A percentile compares a stretch with the other conserved stretches of the same genome.
These are phyloP conservation scores for Didymella exigua DNA, from an alignment of 2,329 filamentous ascomycete genomes.

Conservation along the genomic window DNA sequence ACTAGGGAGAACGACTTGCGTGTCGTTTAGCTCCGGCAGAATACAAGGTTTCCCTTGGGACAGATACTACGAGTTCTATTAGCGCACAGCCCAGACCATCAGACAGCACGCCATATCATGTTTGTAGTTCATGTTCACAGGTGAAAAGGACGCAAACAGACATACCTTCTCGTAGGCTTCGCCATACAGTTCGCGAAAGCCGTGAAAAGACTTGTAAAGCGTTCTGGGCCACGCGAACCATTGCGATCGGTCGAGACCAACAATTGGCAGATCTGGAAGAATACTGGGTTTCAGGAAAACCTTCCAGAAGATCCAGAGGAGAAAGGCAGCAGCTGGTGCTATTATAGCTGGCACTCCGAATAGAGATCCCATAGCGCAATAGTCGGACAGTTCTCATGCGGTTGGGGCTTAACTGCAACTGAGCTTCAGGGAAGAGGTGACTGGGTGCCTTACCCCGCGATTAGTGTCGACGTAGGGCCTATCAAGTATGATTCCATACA, in stretches of 20 bases:
- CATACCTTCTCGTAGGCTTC: neutral
- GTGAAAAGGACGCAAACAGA: neutral
- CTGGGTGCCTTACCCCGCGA: neutral
- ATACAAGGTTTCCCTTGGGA: neutral
- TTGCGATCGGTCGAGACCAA: neutral
- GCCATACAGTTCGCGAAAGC: neutral
- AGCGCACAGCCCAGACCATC: neutral
- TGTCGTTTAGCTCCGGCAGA: neutral
- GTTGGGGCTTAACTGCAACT: neutral
- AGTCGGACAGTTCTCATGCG: neutral
- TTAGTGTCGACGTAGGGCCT: neutral
- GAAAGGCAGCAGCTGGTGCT: neutral
- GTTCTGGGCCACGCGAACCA: conserved; percentile 1
- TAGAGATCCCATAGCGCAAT: neutral
- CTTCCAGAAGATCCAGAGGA: neutral
- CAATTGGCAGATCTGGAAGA: neutral
- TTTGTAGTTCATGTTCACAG: neutral
- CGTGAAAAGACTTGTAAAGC: neutral
- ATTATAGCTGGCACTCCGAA: neutral
- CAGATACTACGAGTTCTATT: neutral
- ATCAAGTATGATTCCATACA: too few relatives aligned
- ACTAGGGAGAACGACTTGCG: neutral
- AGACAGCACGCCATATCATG: too few relatives aligned
- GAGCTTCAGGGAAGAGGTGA: neutral
- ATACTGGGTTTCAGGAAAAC: neutral